phyloP scores from a whole-genome alignment of 495 filamentous ascomycete species.

The Aspergillus homomorphus region DNA sequence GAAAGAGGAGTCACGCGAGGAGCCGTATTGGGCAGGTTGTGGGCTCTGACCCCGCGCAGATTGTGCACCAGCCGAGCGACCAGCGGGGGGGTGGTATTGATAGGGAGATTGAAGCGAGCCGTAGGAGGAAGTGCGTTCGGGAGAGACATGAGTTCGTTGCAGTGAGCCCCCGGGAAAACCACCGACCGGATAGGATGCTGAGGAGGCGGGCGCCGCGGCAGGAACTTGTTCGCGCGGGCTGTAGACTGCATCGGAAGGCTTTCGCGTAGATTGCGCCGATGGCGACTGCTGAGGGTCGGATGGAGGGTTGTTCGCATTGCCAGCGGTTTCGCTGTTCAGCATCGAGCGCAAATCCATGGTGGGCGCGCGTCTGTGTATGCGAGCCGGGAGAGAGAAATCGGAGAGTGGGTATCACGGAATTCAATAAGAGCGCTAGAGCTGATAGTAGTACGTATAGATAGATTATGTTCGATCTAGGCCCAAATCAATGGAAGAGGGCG shows the following conservation, averaged over 20 bases:
- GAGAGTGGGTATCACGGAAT: background rate
- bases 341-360: slow-evolving; percentile 55
- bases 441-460: too few relatives aligned
- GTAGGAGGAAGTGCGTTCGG: slow-evolving; percentile 41
- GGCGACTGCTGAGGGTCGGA: slow-evolving; percentile 21
- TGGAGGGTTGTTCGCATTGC: slow-evolving; percentile 30
- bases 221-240: slow-evolving; percentile 29
- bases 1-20: slow-evolving; percentile 37
- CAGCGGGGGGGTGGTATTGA: slow-evolving; percentile 38
- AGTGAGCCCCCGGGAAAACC: slow-evolving; percentile 37
- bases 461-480: background rate
- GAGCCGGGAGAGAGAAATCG: background rate
- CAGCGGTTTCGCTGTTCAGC: slow-evolving; percentile 48
- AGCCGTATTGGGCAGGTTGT: slow-evolving; percentile 35
- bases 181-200: slow-evolving; percentile 24
- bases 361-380: slow-evolving; percentile 8
- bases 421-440: background rate
- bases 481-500: background rate
- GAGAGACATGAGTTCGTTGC: slow-evolving; percentile 42
- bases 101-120: slow-evolving; percentile 45
- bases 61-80: slow-evolving; percentile 31
- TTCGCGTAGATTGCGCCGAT: slow-evolving; percentile 17
- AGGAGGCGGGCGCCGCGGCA: slow-evolving; percentile 16
- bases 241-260: slow-evolving; percentile 30
- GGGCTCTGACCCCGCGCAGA: slow-evolving; percentile 39